These are phyloP conservation scores for Globisporangium apiculatum DNA, from an alignment of 352 stramenopile species.

Conservation along the genomic window DNA sequence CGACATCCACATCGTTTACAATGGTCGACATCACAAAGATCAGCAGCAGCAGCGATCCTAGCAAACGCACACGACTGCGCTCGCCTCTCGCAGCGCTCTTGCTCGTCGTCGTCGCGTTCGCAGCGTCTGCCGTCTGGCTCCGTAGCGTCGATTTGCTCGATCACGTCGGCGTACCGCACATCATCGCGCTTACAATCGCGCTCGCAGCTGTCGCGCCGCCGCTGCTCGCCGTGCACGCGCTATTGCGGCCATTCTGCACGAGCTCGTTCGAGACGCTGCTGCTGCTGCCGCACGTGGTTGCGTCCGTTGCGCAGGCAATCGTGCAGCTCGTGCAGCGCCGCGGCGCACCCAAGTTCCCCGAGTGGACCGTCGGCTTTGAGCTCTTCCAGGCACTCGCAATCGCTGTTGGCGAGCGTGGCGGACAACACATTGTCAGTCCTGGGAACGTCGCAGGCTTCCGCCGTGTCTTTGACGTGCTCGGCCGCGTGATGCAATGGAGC, in stretches of 20 bases:
- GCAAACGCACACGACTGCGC: no score
- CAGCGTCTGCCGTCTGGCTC: no score
- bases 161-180: no score
- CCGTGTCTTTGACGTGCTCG: background rate
- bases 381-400: constrained; percentile 21
- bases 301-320: constrained; percentile 1
- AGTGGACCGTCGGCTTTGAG: constrained; percentile 44
- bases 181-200: background rate
- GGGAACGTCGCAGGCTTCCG: constrained; percentile 5
- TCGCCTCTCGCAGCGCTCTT: no score
- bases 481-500: background rate
- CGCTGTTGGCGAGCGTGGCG: background rate
- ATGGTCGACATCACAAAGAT: no score
- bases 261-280: constrained; percentile 22
- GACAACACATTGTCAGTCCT: constrained; percentile 7
- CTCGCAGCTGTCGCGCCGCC: constrained; percentile 16
- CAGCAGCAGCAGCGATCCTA: no score
- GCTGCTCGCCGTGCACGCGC: constrained; percentile 18
- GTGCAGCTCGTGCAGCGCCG: constrained; percentile 16
- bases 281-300: constrained; percentile 15
- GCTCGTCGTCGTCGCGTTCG: no score
- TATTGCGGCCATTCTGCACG: constrained; percentile 33
- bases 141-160: no score
- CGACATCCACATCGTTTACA: no score
- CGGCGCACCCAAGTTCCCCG: constrained; percentile 24